Evolutionary conservation across 495 filamentous ascomycete species (phyloP), one percentile per base, ranked within the genome.

Genomic region (Sordaria brevicollis): DNA sequence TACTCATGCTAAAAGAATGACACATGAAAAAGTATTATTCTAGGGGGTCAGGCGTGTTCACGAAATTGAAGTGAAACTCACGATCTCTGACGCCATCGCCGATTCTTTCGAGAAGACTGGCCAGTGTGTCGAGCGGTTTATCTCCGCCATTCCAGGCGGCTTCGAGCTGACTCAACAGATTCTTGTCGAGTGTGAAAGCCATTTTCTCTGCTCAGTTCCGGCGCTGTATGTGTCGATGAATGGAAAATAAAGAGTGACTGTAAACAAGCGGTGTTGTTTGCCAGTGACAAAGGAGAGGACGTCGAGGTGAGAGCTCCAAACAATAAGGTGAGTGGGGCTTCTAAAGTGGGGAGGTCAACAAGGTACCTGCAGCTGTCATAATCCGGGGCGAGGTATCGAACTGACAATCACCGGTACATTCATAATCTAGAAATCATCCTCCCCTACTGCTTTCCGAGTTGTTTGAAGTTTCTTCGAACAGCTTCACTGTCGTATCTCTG

Each of bases 31-130:
- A n/a, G n/a, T n/a, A n/a, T n/a, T n/a, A n/a, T n/a, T n/a, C n/a
- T n/a, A n/a, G n/a, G n/a, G n/a, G n/a, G n/a, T n/a, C n/a, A n/a
- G n/a, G n/a, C n/a, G n/a, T 31, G 41, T 57, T 5, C 5, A 57
- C 25, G 11, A 57, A 29, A 15, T 57, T 29, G 17, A 57, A 25
- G 25, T 3, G 43, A 68, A 38, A 80, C 88, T 85, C 74, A 92
- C 90, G 80, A 73, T 90, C 84, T 78, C 90, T 86, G 75, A 90
- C 90, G 13, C 81, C 86, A 77, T 92, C 87, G 2, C 87, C 91
- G 25, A 57, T 57, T 57, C 49, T 31, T 57, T 57, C 49, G 1
- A 57, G 25, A 57, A 57, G 21, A 57, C 15, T 29, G 49, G 49
- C 49, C 11, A 57, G 2, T 31, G 49, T 6, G 49, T 57, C 49